Conservation (phyloP, 1,284 basidiomycete genomes). For the Puccinia polysora region DNA sequence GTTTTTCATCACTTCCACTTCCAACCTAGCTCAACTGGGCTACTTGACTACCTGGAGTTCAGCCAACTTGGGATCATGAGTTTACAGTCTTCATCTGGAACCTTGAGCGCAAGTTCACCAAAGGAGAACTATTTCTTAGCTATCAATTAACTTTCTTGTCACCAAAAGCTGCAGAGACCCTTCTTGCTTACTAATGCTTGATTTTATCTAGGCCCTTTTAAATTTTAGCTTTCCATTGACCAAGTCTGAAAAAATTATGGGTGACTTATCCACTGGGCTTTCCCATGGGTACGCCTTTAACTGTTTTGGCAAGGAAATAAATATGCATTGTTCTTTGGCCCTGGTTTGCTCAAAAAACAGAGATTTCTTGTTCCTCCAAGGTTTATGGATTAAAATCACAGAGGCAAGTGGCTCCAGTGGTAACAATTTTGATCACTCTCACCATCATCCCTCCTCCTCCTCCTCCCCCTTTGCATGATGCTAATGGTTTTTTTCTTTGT, state of each 20-base stretch:
- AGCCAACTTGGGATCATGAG: no score
- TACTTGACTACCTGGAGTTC: no score
- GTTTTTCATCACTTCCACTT: slow-evolving; percentile 67
- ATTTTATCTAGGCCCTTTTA: no score
- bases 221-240: no score
- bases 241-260: slow-evolving; percentile 89
- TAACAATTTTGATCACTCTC: background rate
- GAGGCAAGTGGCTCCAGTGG: slow-evolving; percentile 31
- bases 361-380: slow-evolving; percentile 49
- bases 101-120: slow-evolving; percentile 78
- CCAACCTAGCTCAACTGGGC: no score
- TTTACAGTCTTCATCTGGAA: slow-evolving; percentile 86
- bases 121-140: slow-evolving; percentile 69
- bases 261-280: slow-evolving; percentile 77
- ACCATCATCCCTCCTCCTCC: background rate
- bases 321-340: slow-evolving; percentile 77
- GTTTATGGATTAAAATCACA: no score
- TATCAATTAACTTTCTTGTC: background rate
- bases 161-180: no score
- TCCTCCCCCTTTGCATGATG: background rate
- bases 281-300: slow-evolving; percentile 85
- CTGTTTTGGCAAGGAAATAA: slow-evolving; percentile 75
- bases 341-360: slow-evolving; percentile 47
- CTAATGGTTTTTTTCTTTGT: no score
- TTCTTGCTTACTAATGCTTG: no score